Evolutionary conservation across 805 yeast genomes (phyloP), one percentile per base, ranked within the genome.

Genomic region (Diddensiella transvaalensis): DNA sequence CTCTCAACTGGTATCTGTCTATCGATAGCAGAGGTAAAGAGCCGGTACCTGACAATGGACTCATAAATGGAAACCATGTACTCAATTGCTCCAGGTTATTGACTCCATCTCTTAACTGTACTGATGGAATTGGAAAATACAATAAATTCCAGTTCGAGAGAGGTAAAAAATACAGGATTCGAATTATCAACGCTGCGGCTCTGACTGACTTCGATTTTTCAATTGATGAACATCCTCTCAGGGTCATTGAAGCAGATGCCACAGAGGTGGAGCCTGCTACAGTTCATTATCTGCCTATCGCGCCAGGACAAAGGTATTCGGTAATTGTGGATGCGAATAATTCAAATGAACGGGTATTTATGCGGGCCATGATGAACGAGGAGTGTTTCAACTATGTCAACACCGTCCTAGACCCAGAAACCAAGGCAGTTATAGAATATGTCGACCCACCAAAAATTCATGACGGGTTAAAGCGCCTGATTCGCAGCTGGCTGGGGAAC

Each of bases 231-330:
- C 61, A 58, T 30, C 42, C 51, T 48, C 24, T 60, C 32, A 42
- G 49, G 22, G 58, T 64, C 17, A 51, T 67, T 4, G 71, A 67
- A 44, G 67, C 63, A 1, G 71, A 67, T 38, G 60, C 66, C 2
- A 57, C 62, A 2, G 45, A 46, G 3, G 47, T 60, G 6, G 42
- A 50, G 41, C 64, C 64, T 0, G 22, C 50, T 4, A 37, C 26
- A 1, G 56, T 54, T 3, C 56, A 57, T 21, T 50, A 52, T 29
- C 44, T 65, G 1, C 57, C 58, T 6, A 52, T 67, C 2, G 75
- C 90, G 0, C 86, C 85, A n/a, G 96, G 90, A 4, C 96, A 89
- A 69, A 73, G 97, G 61, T 78, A 83, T 61, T 73, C 85, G 35
- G 83, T 86, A 1, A 68, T 86, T 51, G 66, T 88, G n/a, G 75